These are phyloP conservation scores for Mesostigma viride DNA, from an alignment of 139 green algal genomes.

Conservation along the genomic window DNA sequence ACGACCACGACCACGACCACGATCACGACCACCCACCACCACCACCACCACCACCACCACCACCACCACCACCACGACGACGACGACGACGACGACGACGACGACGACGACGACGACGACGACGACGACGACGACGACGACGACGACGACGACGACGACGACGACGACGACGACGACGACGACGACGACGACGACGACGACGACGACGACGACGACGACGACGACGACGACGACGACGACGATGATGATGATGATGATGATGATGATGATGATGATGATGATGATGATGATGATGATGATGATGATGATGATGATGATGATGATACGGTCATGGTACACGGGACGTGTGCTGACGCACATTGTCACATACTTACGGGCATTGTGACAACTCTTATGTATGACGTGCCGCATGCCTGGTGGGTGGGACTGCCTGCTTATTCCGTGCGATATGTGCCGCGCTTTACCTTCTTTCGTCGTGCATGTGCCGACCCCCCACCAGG, in stretches of 20 bases:
- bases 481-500: not conserved
- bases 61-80: not conserved
- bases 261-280: conserved; percentile 4
- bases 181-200: not conserved
- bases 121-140: not conserved
- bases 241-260: conserved; percentile 6
- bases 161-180: not conserved
- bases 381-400: not conserved
- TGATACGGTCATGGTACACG: not conserved
- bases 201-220: not conserved
- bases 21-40: too few species aligned
- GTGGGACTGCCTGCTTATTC: too few species aligned
- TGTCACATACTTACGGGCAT: not conserved
- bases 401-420: too few species aligned
- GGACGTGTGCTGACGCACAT: not conserved
- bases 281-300: conserved; percentile 3
- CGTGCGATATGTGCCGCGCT: too few species aligned
- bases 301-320: conserved; percentile 6
- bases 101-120: not conserved
- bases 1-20: too few species aligned
- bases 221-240: not conserved
- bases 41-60: too few species aligned
- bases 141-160: not conserved
- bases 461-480: too few species aligned
- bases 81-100: not conserved